Evolutionary conservation across 2,329 filamentous ascomycete species (phyloP).

Genomic region (Botrytis pseudocinerea): DNA sequence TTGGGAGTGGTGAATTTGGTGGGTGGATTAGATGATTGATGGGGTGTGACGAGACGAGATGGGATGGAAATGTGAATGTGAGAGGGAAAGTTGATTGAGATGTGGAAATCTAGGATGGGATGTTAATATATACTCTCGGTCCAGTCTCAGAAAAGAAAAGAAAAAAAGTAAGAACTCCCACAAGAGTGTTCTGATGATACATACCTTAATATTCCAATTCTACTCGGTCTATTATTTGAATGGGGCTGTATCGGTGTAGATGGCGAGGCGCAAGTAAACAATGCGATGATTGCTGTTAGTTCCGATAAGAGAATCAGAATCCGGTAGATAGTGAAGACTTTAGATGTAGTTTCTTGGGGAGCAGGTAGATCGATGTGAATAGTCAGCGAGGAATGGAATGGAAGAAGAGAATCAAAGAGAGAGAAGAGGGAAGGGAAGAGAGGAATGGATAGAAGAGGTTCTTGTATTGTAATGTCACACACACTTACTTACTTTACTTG

Average conservation of each 20-base stretch:
- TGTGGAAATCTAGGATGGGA: neutral
- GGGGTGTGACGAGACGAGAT: neutral
- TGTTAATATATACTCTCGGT: neutral
- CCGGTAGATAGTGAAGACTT: neutral
- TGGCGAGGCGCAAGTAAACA: neutral
- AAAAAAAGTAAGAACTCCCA: neutral
- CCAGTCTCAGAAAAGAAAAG: too few relatives aligned
- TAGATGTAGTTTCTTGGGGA: neutral
- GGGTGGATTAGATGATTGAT: neutral
- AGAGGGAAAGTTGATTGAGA: neutral
- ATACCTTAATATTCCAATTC: neutral
- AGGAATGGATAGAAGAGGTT: neutral
- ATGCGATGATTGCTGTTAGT: neutral
- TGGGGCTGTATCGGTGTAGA: slow-evolving; percentile 10
- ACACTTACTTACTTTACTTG: neutral
- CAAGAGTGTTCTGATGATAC: neutral
- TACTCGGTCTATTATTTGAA: neutral
- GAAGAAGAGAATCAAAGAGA: slow-evolving; percentile 5
- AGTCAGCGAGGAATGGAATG: neutral
- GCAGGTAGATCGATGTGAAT: neutral
- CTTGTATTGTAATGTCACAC: slow-evolving; percentile 13
- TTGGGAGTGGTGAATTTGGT: neutral
- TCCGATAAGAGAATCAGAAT: slow-evolving; percentile 1
- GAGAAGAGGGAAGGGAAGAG: neutral
- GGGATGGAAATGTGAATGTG: neutral